Conservation (phyloP, 176 grass and related monocot genomes). For the Triticum aestivum region DNA sequence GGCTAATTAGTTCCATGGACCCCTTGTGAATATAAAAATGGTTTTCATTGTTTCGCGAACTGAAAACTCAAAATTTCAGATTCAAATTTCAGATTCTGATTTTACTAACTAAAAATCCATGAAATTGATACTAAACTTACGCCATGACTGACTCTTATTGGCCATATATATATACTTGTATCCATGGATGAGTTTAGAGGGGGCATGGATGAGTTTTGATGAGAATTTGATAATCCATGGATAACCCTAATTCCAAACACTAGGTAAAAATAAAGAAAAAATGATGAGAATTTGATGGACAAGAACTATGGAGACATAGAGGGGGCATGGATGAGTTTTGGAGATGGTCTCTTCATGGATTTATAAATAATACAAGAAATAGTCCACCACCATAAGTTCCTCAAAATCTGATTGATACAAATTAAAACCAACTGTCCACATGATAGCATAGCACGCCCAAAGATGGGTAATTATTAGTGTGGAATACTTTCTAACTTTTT, state of each 20-base stretch:
- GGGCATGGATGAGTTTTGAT: no score
- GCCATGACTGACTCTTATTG: no score
- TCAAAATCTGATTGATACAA: background rate
- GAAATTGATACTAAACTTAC: no score
- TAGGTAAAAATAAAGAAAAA: background rate
- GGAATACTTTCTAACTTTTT: background rate
- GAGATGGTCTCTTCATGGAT: background rate
- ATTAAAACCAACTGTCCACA: constrained; percentile 6
- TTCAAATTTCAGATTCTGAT: no score
- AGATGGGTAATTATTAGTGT: constrained; percentile 5
- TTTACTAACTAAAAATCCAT: no score
- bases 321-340: background rate
- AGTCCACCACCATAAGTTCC: background rate
- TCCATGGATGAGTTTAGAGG: no score
- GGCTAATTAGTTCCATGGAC: no score
- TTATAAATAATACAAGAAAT: background rate
- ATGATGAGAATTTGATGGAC: constrained; percentile 5
- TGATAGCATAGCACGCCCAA: background rate
- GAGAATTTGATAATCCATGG: no score
- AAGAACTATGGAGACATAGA: background rate
- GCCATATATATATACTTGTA: no score
- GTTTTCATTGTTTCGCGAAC: no score
- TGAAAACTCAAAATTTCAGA: no score
- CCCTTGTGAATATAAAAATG: no score
- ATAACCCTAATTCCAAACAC: background rate